Base-by-base conservation (phyloP, 2,329 filamentous ascomycete genomes). In the Knufia petricola region DNA sequence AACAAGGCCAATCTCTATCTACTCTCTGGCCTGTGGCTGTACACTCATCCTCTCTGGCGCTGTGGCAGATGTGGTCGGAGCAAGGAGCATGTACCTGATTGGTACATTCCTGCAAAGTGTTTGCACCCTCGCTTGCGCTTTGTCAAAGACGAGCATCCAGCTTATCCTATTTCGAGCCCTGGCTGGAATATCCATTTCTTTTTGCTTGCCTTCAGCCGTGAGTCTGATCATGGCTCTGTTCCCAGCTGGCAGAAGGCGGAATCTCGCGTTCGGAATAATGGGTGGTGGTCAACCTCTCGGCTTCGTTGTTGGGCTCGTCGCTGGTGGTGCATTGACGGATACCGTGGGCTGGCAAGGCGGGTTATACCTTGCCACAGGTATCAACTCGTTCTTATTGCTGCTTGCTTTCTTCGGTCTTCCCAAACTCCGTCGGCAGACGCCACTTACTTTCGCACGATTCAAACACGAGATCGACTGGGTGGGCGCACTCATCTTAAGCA, bases 251-350 rank as follows among this genome's bases (percentile, higher is more conserved):
- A 67, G 66, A 50, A 58, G 65, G 19, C 64, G 75, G 2, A 77
- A 78, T 52, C 61, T 76, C 13, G 75, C 69, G 0, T 77, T 78
- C 53, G 69, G 73, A 0, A 67, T 65, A 4, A 64, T 77, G 58
- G 74, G 76, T 2, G 66, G 68, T 12, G 71, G 70, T 1, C 72
- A 76, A 48, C 73, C 74, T 0, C 54, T 77, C 9, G 76, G 75
- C 0, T 78, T 75, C 49, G 67, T 65, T 0, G 50, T 77, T 0
- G 75, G 76, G 0, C 63, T 79, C 2, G 66, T 72, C 0, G 60
- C 79, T 2, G 71, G 72, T 23, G 73, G 73, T 48, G 53, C 74
- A 0, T 67, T 78, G 28, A 63, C 68, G 1, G 66, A 73, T 34
- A 66, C 63, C 0, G 66, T 75, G 34, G 71, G 73, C 1, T 79